A percentile compares a stretch with the other conserved stretches of the same genome.
Evolutionary conservation across 2,329 filamentous ascomycete species (phyloP).

Genomic region (Penicillium sumatraense): DNA sequence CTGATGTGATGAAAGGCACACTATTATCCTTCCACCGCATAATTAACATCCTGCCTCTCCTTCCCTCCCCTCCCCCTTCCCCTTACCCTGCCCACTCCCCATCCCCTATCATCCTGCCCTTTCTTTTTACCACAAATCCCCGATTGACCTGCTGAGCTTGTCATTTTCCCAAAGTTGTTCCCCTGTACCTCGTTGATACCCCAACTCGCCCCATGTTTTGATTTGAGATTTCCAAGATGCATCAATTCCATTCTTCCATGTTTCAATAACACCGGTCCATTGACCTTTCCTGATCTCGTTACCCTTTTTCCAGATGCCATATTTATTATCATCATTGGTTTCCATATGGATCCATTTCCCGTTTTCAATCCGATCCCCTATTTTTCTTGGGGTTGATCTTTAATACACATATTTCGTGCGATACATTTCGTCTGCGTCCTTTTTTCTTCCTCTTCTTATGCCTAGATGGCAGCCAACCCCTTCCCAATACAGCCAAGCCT

Average conservation of each 20-base stretch:
- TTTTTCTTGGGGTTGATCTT: not conserved
- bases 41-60: conserved; percentile 5
- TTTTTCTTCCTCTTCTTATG: not conserved
- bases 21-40: conserved; percentile 10
- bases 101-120: not conserved
- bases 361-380: not conserved
- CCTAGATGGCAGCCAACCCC: not conserved
- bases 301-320: not conserved
- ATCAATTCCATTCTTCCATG: conserved; percentile 20
- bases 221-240: conserved; percentile 17
- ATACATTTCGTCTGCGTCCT: too few species aligned
- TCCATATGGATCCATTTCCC: not conserved
- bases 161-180: conserved; percentile 7
- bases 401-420: not conserved
- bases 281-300: not conserved
- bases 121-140: not conserved
- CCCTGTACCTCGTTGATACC: conserved; percentile 30
- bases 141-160: conserved; percentile 9
- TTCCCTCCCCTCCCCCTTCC: conserved; percentile 9
- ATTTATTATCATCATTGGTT: not conserved
- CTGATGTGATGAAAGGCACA: conserved; percentile 9
- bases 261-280: conserved; percentile 15
- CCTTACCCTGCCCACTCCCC: not conserved
- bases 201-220: conserved; percentile 23
- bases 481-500: not conserved